phyloP scores from a whole-genome alignment of 1,284 basidiomycete species.

The Rhodotorula sp. region DNA sequence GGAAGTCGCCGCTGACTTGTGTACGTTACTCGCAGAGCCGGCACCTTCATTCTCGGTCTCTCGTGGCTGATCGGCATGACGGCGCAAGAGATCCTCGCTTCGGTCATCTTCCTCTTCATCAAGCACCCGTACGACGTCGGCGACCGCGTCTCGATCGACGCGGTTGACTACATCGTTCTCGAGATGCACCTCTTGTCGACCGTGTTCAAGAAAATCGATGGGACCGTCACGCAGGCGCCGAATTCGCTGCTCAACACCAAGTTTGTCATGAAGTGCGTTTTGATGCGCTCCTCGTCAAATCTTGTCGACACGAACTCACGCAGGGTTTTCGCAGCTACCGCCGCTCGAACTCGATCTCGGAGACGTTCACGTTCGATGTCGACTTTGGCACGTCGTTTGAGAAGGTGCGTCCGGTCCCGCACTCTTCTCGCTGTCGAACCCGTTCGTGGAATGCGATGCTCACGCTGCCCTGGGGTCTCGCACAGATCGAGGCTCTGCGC shows the following conservation, averaged over 20 bases:
- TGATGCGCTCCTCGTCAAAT: background rate
- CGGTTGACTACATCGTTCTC: constrained; percentile 71
- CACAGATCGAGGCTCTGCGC: constrained; percentile 71
- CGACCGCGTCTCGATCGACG: constrained; percentile 61
- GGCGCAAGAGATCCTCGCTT: constrained; percentile 40
- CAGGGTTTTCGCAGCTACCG: constrained; percentile 48
- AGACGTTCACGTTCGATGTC: constrained; percentile 78
- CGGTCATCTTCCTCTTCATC: constrained; percentile 64
- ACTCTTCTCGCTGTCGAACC: background rate
- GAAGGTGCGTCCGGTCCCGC: constrained; percentile 31
- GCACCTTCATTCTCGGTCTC: constrained; percentile 45
- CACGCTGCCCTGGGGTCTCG: background rate
- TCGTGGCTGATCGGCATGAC: constrained; percentile 58
- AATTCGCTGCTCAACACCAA: constrained; percentile 67
- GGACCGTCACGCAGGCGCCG: constrained; percentile 63
- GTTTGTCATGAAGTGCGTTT: constrained; percentile 56
- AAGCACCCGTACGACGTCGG: constrained; percentile 74
- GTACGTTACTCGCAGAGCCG: constrained; percentile 27
- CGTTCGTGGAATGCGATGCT: background rate
- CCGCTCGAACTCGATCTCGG: constrained; percentile 54
- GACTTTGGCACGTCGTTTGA: constrained; percentile 76
- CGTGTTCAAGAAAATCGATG: constrained; percentile 54
- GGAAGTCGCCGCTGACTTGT: background rate
- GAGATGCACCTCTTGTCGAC: constrained; percentile 74
- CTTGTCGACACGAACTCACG: too few species aligned